Base-by-base conservation (phyloP, 306 rosid genomes). In the Cucurbita moschata region DNA sequence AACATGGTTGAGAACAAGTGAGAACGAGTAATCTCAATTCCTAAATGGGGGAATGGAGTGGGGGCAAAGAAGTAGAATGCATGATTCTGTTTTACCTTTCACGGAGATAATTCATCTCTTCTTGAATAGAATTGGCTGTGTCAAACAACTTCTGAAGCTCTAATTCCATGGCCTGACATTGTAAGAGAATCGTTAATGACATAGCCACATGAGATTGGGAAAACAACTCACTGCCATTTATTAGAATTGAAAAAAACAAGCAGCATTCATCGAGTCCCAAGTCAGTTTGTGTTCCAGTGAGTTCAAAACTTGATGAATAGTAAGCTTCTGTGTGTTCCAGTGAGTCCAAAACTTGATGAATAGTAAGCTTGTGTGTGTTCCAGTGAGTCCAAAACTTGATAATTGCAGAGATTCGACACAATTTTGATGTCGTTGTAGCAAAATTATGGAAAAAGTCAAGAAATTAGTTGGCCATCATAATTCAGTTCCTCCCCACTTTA, bases 21-120 rank as follows among this genome's bases (percentile, higher is more conserved):
- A 37, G 21, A 37, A 35, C 6, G 7, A 37, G 19, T 57, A 26
- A 57, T 23, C 37, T 12, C 16, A 26, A 57, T 30, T 57, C 67
- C 6, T 2, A 2, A 38, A 61, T 4, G 11, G 62, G n/a, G 15
- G n/a, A 50, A 50, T 50, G 54, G 18, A 1, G 18, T 15, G n/a
- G 54, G 54, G 47, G 4, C 16, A 15, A 15, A 15, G n/a, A 14
- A 4, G 54, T 13, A 15, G 54, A 50, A 50, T 6, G 63, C 16
- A 50, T 37, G 12, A 18, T 43, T 59, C 44, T 11, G 14, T 59
- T 75, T 73, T 81, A 94, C 99, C 95, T 89, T 78, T 82, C 84
- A 5, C 96, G 92, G 70, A 94, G 97, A 85, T 79, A 83, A 75
- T 51, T 79, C 96, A 94, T 94, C 75, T 94, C 99, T 1, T 91